Percentiles rank a stretch among this genome's conserved stretches.
Evolutionary conservation across 73 alveolate species (phyloP).

Genomic region (Effrenium voratum): DNA sequence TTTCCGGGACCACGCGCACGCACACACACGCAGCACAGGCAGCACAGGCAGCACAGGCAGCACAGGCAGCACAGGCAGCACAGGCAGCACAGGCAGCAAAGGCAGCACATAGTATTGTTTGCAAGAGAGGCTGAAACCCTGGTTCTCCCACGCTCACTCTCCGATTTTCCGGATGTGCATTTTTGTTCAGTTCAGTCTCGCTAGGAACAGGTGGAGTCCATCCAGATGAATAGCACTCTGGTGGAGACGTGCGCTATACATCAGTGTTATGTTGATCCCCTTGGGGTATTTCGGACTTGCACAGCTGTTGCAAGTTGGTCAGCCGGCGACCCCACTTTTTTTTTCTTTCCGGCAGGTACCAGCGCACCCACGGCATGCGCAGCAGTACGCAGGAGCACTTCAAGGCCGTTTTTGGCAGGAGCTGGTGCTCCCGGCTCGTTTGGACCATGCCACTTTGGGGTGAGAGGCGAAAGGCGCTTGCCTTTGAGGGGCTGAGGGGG

Average conservation of each 20-base stretch:
- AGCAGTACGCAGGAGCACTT: conserved; percentile 30
- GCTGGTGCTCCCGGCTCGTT: conserved; percentile 2
- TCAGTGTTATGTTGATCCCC: background rate
- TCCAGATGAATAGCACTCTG: conserved; percentile 61
- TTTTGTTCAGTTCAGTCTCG: no score
- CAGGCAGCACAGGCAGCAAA: no score
- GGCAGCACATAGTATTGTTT: no score
- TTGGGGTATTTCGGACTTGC: background rate
- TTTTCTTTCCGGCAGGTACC: conserved; percentile 22
- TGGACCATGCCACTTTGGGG: background rate
- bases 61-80: no score
- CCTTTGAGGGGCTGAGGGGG: background rate
- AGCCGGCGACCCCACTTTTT: no score
- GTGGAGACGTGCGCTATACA: conserved; percentile 75
- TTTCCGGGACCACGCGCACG: background rate
- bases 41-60: no score
- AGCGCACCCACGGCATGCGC: conserved; percentile 66
- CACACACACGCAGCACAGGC: background rate
- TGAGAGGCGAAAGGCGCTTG: background rate
- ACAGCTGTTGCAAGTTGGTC: background rate
- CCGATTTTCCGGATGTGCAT: no score
- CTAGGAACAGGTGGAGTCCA: conserved; percentile 81
- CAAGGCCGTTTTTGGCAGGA: conserved; percentile 40
- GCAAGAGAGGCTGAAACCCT: no score
- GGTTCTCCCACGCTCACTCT: no score